phyloP scores from a whole-genome alignment of 805 yeast species.

The Candida railenensis region DNA sequence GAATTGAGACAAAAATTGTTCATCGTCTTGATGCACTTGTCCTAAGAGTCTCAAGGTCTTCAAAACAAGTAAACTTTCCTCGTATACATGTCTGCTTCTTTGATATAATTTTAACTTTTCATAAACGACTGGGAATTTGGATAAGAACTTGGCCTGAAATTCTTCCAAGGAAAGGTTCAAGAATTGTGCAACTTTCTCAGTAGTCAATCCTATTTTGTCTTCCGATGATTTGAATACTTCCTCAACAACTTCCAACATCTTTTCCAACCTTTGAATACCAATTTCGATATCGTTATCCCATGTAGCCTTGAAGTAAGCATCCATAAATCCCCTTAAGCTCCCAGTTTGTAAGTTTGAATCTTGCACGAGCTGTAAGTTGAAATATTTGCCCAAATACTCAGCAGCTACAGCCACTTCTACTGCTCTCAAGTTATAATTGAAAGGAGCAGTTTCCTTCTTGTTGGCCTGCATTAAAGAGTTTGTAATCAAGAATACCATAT shows the following conservation, averaged over 20 bases:
- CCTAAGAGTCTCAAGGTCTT: constrained; percentile 43
- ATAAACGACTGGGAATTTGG: constrained; percentile 56
- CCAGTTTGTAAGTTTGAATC: constrained; percentile 57
- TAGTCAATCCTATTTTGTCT: constrained; percentile 48
- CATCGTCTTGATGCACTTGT: constrained; percentile 18
- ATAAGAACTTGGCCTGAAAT: constrained; percentile 44
- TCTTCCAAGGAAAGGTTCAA: constrained; percentile 43
- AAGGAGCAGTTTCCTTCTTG: constrained; percentile 69
- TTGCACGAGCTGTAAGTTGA: constrained; percentile 39
- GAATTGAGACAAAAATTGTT: constrained; percentile 38
- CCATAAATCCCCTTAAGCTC: constrained; percentile 64
- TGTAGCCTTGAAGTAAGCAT: constrained; percentile 38
- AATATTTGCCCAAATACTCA: constrained; percentile 50
- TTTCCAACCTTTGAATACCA: constrained; percentile 39
- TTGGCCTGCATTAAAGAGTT: constrained; percentile 62
- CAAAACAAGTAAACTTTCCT: constrained; percentile 60
- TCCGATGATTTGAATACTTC: constrained; percentile 24
- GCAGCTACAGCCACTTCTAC: constrained; percentile 74
- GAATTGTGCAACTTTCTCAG: constrained; percentile 44
- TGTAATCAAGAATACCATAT: constrained; percentile 57
- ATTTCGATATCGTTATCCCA: constrained; percentile 47
- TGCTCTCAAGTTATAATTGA: constrained; percentile 67
- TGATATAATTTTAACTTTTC: constrained; percentile 53
- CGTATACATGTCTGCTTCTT: constrained; percentile 61
- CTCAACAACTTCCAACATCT: constrained; percentile 46